Evolutionary conservation across 139 green algal genomes (phyloP), one percentile per base, ranked within the genome.

Genomic region (Zygnema cylindricum): DNA sequence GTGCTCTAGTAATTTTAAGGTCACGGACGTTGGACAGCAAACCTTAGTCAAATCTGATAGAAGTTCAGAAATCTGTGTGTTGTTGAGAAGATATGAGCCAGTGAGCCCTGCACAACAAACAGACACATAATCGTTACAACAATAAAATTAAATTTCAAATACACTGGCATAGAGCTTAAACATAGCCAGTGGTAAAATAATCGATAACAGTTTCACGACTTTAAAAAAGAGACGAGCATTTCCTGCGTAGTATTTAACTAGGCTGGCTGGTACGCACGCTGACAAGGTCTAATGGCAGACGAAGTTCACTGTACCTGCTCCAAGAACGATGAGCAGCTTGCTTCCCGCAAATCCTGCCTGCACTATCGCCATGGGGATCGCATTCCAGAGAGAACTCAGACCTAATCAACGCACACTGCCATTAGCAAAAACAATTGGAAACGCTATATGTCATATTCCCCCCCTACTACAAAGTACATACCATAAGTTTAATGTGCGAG

Each of bases 11-110:
- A 73, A 73, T 35, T 25, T 73, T 73, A 25, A 73, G 57, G 25
- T 35, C 25, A 73, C 30, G 30, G 25, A 30, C n/a, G n/a, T n/a
- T n/a, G n/a, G n/a, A n/a, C n/a, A n/a, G n/a, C n/a, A n/a, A n/a
- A 79, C 71, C 71, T 79, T 79, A 3, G 36, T 79, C 11, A 79
- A 43, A 43, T 79, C 71, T 43, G 71, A 3, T 40, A 79, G 71
- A 79, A 79, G 71, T 16, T 79, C 71, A 23, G 71, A 41, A 40
- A 79, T 79, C 36, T 79, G 71, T 3, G 71, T n/a, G 71, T 79
- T 79, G 36, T 43, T 43, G 7, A 79, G 71, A 43, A 79, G 71
- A 16, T 79, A 79, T n/a, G 71, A 79, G 21, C 71, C 71, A 41
- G 71, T 79, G 38, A 79, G 36, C 16, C 71, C 71, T 79, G 71